Evolutionary conservation across 129 eudicot species (phyloP).

Genomic region (Tagetes erecta): DNA sequence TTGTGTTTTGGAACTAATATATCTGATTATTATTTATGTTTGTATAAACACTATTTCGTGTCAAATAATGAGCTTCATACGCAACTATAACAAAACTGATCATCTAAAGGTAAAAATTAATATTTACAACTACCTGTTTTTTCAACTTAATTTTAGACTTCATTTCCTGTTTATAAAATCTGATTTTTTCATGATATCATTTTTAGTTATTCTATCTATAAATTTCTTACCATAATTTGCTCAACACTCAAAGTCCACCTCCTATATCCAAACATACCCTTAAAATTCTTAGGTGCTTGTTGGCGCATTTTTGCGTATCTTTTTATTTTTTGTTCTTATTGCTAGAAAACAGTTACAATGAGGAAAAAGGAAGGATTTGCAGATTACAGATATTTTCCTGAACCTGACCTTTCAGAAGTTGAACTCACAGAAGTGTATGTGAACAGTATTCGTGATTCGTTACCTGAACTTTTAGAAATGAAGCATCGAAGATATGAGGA

Average conservation of each 20-base stretch:
- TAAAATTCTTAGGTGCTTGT: not conserved
- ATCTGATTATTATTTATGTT: not conserved
- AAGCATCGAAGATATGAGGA: constrained; percentile 83
- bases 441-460: constrained; percentile 55
- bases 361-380: constrained; percentile 99
- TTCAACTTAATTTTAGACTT: no score
- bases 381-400: constrained; percentile 94
- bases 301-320: constrained; percentile 13
- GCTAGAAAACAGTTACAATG: constrained; percentile 94
- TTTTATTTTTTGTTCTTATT: constrained; percentile 15
- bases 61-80: not conserved
- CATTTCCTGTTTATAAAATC: no score
- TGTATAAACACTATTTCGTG: not conserved
- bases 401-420: constrained; percentile 96
- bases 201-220: no score
- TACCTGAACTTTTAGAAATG: constrained; percentile 92
- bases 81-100: not conserved
- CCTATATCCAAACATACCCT: not conserved
- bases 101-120: not conserved
- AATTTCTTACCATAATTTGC: no score
- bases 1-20: not conserved
- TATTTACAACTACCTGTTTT: no score
- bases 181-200: no score
- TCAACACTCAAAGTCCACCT: no score
- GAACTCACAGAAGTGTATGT: constrained; percentile 62